Base-by-base conservation (phyloP, 148 eudicot genomes). In the Vaccinium vitisidaea region DNA sequence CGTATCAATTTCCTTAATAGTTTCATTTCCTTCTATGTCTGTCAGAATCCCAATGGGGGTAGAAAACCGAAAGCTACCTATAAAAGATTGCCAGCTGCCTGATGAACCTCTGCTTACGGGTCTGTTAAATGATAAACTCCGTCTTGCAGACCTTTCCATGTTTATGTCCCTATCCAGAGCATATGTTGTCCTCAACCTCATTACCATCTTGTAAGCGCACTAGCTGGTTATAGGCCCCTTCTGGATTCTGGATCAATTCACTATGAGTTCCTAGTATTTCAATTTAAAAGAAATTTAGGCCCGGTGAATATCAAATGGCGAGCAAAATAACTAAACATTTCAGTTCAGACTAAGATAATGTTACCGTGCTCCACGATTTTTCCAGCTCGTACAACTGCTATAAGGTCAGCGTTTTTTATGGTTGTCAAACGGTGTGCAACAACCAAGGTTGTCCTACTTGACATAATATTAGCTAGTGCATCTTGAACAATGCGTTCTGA, bases 401-500 rank as follows among this genome's bases (percentile, higher is more conserved):
- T 95, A 49, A 86, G 81, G 71, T 94, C 92, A 69, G 95, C 97
- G 70, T 92, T 92, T 80, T 91, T 91, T 58, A 95, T 88, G n/a
- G 97, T 95, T n/a, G 94, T 93, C 80, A 95, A 75, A 19, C 95
- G 91, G 88, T 95, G 97, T 16, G 98, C 98, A 79, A 95, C 93
- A 30, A 95, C 92, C 53, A 95, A 91, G 7, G 97, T 95, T 32
- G 98, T 95, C 85, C 97, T 77, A 52, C 91, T 89, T 63, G 90
- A 49, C 94, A 94, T 95, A 16, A 92, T 88, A 14, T 91, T 92
- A n/a, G 91, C 94, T 23, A 95, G 92, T 6, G 98, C 98, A 73
- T 94, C 95, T 89, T 95, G 98, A 14, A 95, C 98, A 48, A 88
- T 78, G n/a, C 94, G 92, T 83, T 95, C 98, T 58, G 98, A 95